A percentile compares a stretch with the other conserved stretches of the same genome.
phyloP scores from a whole-genome alignment of 768 basidiomycete species.

The Tulasnella sp. region DNA sequence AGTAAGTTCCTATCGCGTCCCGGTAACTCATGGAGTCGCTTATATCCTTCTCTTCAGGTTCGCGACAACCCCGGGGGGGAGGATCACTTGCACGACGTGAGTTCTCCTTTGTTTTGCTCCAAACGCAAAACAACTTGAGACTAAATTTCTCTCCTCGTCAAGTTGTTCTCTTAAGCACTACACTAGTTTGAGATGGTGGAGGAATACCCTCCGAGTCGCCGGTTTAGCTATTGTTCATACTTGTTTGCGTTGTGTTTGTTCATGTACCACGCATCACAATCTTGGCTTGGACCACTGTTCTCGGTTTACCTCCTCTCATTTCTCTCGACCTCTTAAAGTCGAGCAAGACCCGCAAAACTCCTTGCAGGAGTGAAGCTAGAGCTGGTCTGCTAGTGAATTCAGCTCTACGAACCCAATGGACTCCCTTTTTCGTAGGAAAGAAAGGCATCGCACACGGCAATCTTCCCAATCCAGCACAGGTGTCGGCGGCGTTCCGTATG shows the following conservation, averaged over 20 bases:
- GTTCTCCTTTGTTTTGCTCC: background rate
- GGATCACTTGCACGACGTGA: constrained; percentile 20
- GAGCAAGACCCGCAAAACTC: background rate
- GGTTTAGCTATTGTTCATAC: background rate
- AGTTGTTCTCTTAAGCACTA: background rate
- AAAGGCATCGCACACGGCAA: constrained; percentile 38
- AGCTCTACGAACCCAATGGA: constrained; percentile 41
- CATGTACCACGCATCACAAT: background rate
- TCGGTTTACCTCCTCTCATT: background rate
- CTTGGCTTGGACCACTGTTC: background rate
- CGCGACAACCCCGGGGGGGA: constrained; percentile 46
- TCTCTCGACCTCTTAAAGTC: background rate
- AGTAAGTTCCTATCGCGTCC: constrained; percentile 28
- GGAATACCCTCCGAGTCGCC: no score
- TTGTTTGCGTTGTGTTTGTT: background rate
- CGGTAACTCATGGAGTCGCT: background rate
- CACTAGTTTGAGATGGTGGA: background rate
- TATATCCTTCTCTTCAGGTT: background rate
- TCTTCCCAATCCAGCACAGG: constrained; percentile 51
- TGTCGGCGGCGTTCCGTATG: constrained; percentile 64
- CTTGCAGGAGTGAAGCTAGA: background rate
- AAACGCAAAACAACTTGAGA: background rate
- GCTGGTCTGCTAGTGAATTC: background rate
- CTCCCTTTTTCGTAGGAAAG: constrained; percentile 54
- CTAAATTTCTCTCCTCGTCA: background rate